phyloP scores from a whole-genome alignment of 805 yeast genomes.

The Jamesozyma piceae region DNA sequence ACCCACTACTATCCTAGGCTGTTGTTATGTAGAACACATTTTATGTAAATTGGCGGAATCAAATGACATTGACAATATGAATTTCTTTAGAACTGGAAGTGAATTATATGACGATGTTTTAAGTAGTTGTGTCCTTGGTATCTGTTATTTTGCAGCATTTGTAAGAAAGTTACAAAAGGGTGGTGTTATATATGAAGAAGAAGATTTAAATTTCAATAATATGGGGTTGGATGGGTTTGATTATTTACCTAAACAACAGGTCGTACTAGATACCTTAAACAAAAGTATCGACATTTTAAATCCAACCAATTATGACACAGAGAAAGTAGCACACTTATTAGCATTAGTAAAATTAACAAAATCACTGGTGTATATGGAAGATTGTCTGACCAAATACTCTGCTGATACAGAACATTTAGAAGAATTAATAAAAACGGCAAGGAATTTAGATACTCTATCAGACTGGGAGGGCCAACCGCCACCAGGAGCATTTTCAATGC shows the following conservation, averaged over 20 bases:
- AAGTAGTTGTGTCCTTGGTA: constrained; percentile 42
- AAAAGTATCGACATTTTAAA: constrained; percentile 23
- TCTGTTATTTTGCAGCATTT: constrained; percentile 45
- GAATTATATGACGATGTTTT: constrained; percentile 42
- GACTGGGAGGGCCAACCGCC: constrained; percentile 7
- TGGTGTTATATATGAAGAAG: constrained; percentile 65
- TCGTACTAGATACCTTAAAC: constrained; percentile 25
- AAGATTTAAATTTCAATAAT: constrained; percentile 57
- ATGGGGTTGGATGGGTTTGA: constrained; percentile 44
- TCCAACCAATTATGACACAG: not conserved
- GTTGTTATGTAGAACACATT: constrained; percentile 60
- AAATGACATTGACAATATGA: not conserved
- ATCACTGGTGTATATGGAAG: constrained; percentile 26
- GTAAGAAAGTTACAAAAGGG: constrained; percentile 38
- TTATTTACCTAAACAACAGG: constrained; percentile 13
- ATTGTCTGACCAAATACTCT: constrained; percentile 9
- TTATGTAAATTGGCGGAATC: constrained; percentile 33
- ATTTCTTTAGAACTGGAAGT: constrained; percentile 16
- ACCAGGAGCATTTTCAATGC: constrained; percentile 36
- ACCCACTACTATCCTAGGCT: constrained; percentile 69
- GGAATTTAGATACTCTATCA: not conserved
- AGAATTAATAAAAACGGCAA: constrained; percentile 9
- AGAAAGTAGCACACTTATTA: constrained; percentile 3
- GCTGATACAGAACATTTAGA: constrained; percentile 10
- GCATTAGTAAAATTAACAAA: constrained; percentile 23